These are phyloP conservation scores for Phialophora verrucosa DNA, from an alignment of 2,329 filamentous ascomycete species.

Conservation along the genomic window DNA sequence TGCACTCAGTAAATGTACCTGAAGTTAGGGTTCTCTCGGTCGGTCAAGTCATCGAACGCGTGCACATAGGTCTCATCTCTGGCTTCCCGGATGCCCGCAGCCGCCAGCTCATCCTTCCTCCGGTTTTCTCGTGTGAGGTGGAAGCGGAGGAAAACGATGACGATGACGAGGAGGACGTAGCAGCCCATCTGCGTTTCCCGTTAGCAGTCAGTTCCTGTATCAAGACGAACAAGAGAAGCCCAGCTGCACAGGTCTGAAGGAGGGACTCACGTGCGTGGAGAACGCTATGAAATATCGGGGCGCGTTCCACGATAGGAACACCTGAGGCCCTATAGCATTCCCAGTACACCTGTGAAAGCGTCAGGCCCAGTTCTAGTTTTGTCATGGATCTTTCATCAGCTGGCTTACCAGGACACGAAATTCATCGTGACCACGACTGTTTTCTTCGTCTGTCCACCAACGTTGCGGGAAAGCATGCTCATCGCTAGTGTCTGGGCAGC, in stretches of 20 bases:
- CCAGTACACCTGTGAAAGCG: conserved; percentile 48
- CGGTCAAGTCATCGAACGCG: conserved; percentile 71
- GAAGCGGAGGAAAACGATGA: neutral
- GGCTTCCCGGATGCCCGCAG: neutral
- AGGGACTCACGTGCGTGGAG: neutral
- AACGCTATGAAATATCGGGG: neutral
- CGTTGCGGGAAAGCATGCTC: conserved; percentile 71
- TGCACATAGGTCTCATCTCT: conserved; percentile 20
- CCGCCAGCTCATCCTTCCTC: neutral
- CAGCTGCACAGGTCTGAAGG: neutral
- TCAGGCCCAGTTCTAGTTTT: neutral
- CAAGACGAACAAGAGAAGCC: neutral
- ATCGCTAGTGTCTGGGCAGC: conserved; percentile 71
- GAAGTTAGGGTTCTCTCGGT: conserved; percentile 71
- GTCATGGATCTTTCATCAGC: neutral
- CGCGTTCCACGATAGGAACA: neutral
- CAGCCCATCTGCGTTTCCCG: neutral
- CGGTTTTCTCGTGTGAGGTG: neutral
- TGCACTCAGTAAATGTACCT: conserved; percentile 55
- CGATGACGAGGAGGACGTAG: neutral
- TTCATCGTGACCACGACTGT: conserved; percentile 70
- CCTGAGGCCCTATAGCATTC: conserved; percentile 59
- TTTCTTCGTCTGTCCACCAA: conserved; percentile 77
- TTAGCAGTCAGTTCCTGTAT: neutral
- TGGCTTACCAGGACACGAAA: conserved; percentile 69